Base-by-base conservation (phyloP, 148 eudicot genomes). In the Euryodendron excelsum region DNA sequence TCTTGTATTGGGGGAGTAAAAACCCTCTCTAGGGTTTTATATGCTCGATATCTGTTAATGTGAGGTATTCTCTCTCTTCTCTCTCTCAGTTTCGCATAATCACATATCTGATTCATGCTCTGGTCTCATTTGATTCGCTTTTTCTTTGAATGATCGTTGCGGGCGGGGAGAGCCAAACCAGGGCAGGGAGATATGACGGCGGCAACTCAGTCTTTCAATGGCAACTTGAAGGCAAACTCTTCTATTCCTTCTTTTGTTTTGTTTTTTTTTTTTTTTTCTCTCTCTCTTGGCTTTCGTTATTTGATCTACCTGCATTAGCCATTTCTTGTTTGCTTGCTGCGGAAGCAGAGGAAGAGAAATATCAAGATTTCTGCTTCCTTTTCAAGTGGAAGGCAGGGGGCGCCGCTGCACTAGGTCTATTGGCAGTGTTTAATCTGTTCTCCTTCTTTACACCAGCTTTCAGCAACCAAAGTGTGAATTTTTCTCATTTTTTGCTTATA, bases 221-320 rank as follows among this genome's bases (percentile, higher is more conserved):
- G 90, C 67, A 91, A 88, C 66, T 78, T 91, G 82, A 91, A 91
- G 93, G 95, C 75, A 75, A 63, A 13, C 27, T 14, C 15, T 15
- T 69, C 28, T 69, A 8, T 8, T n/a, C n/a, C n/a, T n/a, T n/a
- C n/a, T n/a, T n/a, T n/a, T n/a, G n/a, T n/a, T n/a, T n/a, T n/a
- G n/a, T n/a, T n/a, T n/a, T n/a, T n/a, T n/a, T n/a, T n/a, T 33
- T 15, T 13, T 41, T 27, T 66, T 27, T 45, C 30, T 33, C 45
- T 39, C 44, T 41, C 45, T 52, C 31, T 13, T 0, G 6, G 25
- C 71, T 55, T 17, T 3, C 1, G 45, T 76, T 37, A 34, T 27
- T 28, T 58, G 36, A 52, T n/a, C 13, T 70, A 34, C 11, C 21
- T 58, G 56, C 30, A 10, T 53, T 45, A 9, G 67, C 14, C 3